Percentiles rank a stretch among this genome's conserved stretches.
These are phyloP conservation scores for Tetrahymena borealis DNA, from an alignment of 73 alveolate genomes.

Conservation along the genomic window DNA sequence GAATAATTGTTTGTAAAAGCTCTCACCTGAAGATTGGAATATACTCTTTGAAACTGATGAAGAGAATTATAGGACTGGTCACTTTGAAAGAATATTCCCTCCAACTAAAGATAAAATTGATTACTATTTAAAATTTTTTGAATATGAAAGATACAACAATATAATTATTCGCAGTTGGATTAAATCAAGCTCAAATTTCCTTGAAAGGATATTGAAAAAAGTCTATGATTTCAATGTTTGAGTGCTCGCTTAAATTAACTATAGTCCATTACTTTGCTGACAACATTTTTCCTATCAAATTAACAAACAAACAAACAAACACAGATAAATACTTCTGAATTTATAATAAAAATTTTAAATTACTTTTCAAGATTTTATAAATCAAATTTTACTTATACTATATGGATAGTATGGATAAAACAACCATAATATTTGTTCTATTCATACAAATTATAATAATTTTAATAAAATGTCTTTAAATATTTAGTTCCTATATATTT, in stretches of 20 bases:
- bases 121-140: not conserved
- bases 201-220: not conserved
- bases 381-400: too few relatives aligned
- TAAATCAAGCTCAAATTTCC: not conserved
- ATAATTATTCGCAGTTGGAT: not conserved
- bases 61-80: not conserved
- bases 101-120: not conserved
- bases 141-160: not conserved
- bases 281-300: too few relatives aligned
- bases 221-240: not conserved
- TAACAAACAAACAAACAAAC: too few relatives aligned
- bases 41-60: constrained; percentile 15
- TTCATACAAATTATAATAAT: too few relatives aligned
- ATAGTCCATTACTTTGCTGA: too few relatives aligned
- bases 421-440: too few relatives aligned
- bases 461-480: too few relatives aligned
- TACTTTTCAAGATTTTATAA: too few relatives aligned
- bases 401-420: too few relatives aligned
- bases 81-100: not conserved
- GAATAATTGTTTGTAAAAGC: not conserved
- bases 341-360: too few relatives aligned
- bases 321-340: too few relatives aligned
- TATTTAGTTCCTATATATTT: too few relatives aligned
- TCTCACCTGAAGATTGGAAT: not conserved
- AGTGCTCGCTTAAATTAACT: not conserved